Evolutionary conservation across 2,329 filamentous ascomycete genomes (phyloP), one percentile per base, ranked within the genome.

Genomic region (Fusarium ramigenum): DNA sequence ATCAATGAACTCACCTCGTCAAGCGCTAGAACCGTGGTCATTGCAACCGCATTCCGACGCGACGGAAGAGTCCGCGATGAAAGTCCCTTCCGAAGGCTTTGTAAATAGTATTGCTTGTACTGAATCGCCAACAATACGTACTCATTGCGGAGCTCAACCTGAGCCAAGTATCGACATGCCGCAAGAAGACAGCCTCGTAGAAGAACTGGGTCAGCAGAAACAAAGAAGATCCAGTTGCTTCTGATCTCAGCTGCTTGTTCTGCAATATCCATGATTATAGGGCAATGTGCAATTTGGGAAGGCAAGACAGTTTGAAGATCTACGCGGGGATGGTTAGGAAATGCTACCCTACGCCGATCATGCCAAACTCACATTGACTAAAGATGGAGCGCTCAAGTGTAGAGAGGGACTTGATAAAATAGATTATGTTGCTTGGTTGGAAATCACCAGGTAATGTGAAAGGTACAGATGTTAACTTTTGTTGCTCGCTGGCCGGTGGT

Each of bases 151-250:
- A 54, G 11, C 9, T 67, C 56, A 8, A 67, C 63, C 0, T 52
- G 36, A 0, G 65, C 60, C 34, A 68, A 14, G 25, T 68, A 50
- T 1, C 65, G 65, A 18, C 65, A 68, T 2, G 65, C 47, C 2
- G 56, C 47, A 4, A 68, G 42, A 6, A 68, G 37, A 21, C 47
- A 68, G 1, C 65, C 65, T 15, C 42, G 16, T 0, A 68, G 14
- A 3, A 68, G 53, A 3, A 68, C 52, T 0, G 37, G 47, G 6
- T 68, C 65, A 18, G 18, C 62, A 4, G 65, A 43, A 10, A 46
- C 21, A 1, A 68, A 62, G 5, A 61, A 68, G 14, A 68, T 68
- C 65, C 65, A 68, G 14, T 68, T 53, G 1, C 30, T 54, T 32
- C 65, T 39, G 4, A 68, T 54, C 6, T 62, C 25, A 9, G 36